These are phyloP conservation scores for Aspergillus terreus DNA, from an alignment of 2,329 filamentous ascomycete genomes.

Conservation along the genomic window DNA sequence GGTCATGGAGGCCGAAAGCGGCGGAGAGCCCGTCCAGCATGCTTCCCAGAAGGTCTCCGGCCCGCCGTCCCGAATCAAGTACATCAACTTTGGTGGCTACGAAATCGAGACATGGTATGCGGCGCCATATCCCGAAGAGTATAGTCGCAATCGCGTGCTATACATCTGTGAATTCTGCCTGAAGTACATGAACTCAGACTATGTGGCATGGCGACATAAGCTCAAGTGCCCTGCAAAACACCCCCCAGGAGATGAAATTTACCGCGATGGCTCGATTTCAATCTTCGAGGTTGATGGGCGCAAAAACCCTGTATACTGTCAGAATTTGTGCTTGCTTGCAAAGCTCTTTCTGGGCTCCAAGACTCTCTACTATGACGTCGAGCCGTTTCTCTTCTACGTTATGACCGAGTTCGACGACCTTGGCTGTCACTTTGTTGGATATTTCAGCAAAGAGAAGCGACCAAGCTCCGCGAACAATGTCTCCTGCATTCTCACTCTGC, in stretches of 20 bases:
- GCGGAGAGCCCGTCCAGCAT: constrained; percentile 59
- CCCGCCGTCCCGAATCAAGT: constrained; percentile 93
- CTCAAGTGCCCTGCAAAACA: constrained; percentile 95
- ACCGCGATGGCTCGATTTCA: constrained; percentile 86
- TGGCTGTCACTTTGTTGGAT: constrained; percentile 95
- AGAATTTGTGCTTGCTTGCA: constrained; percentile 87
- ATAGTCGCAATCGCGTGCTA: constrained; percentile 92
- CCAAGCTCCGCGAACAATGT: constrained; percentile 95
- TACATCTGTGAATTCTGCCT: constrained; percentile 99
- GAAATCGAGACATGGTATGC: constrained; percentile 99
- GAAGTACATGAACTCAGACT: constrained; percentile 99
- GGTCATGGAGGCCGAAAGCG: constrained; percentile 59
- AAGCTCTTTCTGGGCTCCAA: constrained; percentile 98
- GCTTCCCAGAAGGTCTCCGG: constrained; percentile 73
- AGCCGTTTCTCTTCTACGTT: constrained; percentile 97
- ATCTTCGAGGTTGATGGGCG: constrained; percentile 98
- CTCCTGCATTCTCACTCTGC: constrained; percentile 91
- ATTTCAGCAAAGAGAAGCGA: constrained; percentile 98
- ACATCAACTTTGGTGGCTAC: constrained; percentile 94
- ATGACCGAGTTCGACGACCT: constrained; percentile 88
- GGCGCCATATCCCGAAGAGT: constrained; percentile 95
- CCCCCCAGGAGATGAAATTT: constrained; percentile 96
- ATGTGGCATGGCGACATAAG: constrained; percentile 96
- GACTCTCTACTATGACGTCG: constrained; percentile 98
- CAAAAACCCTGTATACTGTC: constrained; percentile 91